phyloP scores from a whole-genome alignment of 2,329 filamentous ascomycete species.

The Claviceps digitariae region DNA sequence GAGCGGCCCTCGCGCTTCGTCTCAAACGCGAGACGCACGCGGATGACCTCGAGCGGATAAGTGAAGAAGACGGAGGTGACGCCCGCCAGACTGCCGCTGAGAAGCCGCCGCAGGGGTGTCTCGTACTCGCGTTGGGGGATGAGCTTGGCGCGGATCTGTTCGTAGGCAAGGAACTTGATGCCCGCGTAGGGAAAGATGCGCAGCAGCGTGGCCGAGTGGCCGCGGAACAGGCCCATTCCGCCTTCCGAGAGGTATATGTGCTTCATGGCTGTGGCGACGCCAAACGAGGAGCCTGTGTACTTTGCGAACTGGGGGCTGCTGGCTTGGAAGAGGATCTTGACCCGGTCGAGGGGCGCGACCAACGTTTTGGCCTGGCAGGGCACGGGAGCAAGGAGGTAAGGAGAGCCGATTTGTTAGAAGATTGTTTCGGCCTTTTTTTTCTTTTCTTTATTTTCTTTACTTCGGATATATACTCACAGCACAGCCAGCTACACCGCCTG shows the following conservation, averaged over 20 bases:
- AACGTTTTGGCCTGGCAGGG: conserved; percentile 70
- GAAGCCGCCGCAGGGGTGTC: conserved; percentile 61
- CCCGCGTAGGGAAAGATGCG: conserved; percentile 95
- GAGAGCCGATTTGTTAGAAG: background rate
- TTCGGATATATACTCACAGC: conserved; percentile 46
- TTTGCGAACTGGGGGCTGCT: conserved; percentile 88
- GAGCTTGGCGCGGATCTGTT: conserved; percentile 73
- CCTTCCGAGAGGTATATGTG: conserved; percentile 74
- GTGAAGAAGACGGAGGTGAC: conserved; percentile 91
- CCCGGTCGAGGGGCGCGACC: conserved; percentile 88
- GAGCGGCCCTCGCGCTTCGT: conserved; percentile 62
- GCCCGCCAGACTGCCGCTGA: conserved; percentile 64
- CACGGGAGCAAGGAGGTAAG: background rate
- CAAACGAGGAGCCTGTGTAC: conserved; percentile 80
- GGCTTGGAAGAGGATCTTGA: conserved; percentile 97
- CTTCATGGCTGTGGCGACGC: conserved; percentile 66
- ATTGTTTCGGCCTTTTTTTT: background rate
- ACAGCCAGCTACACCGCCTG: conserved; percentile 83
- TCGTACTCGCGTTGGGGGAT: conserved; percentile 64
- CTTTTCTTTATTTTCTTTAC: background rate
- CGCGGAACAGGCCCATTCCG: conserved; percentile 66
- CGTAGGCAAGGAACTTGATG: conserved; percentile 96
- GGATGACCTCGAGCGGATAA: conserved; percentile 84
- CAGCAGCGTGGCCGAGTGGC: conserved; percentile 85
- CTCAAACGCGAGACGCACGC: conserved; percentile 89